These are phyloP conservation scores for Venustampulla echinocandica DNA, from an alignment of 495 filamentous ascomycete genomes.

Conservation along the genomic window DNA sequence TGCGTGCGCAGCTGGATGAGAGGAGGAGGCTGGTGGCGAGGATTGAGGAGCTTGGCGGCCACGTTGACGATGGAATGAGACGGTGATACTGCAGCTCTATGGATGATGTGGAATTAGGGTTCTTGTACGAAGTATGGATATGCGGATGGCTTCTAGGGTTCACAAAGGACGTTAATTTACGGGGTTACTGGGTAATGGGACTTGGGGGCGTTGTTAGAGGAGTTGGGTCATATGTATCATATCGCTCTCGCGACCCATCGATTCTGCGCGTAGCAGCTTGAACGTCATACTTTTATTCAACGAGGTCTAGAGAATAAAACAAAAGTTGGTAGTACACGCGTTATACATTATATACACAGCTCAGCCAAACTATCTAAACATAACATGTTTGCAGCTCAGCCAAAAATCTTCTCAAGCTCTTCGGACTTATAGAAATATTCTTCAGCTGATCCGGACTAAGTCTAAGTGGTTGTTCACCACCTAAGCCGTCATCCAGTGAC, in stretches of 20 bases:
- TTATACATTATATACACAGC: neutral
- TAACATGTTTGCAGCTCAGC: neutral
- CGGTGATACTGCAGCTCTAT: neutral
- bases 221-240: no score
- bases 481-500: no score
- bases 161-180: no score
- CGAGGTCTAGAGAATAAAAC: no score
- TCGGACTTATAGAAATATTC: slow-evolving; percentile 3
- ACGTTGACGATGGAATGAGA: slow-evolving; percentile 37
- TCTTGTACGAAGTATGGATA: no score
- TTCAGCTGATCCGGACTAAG: slow-evolving; percentile 1
- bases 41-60: slow-evolving; percentile 52
- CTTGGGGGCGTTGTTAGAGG: no score
- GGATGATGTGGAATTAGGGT: no score
- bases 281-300: no score
- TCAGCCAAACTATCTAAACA: neutral
- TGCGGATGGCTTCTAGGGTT: no score
- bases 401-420: neutral
- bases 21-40: slow-evolving; percentile 53
- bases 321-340: neutral
- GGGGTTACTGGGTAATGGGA: no score
- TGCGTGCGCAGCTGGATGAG: slow-evolving; percentile 54
- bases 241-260: no score
- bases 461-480: neutral
- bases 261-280: no score